phyloP scores from a whole-genome alignment of 192 early-diverging fungal species.

The Backusella macrospora region DNA sequence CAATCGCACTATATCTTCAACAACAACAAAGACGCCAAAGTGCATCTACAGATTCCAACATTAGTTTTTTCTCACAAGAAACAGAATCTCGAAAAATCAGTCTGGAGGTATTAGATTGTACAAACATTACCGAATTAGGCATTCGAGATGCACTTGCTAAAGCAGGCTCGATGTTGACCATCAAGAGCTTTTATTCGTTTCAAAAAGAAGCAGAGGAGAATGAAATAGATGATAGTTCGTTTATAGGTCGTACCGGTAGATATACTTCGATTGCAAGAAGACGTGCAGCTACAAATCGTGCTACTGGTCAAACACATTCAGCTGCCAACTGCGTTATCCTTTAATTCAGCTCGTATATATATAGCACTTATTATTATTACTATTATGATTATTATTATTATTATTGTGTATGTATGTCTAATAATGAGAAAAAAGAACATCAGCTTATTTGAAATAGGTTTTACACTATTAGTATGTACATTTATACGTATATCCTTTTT shows the following conservation, averaged over 20 bases:
- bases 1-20: constrained; percentile 48
- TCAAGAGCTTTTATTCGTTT: constrained; percentile 57
- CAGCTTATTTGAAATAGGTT: constrained; percentile 1
- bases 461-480: neutral
- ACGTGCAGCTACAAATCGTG: constrained; percentile 2
- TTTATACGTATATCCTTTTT: neutral
- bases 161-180: constrained; percentile 39
- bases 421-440: neutral
- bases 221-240: neutral
- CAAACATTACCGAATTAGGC: constrained; percentile 51
- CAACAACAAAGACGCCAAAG: constrained; percentile 30
- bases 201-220: constrained; percentile 6
- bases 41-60: constrained; percentile 18
- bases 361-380: neutral
- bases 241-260: neutral
- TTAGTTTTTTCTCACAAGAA: constrained; percentile 9
- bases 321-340: constrained; percentile 23
- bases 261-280: neutral
- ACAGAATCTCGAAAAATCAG: constrained; percentile 12
- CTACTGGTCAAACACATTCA: neutral
- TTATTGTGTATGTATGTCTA: neutral
- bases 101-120: constrained; percentile 55
- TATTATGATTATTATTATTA: too few species aligned
- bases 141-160: constrained; percentile 43
- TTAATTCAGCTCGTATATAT: neutral